A percentile compares a stretch with the other conserved stretches of the same genome.
phyloP scores from a whole-genome alignment of 495 filamentous ascomycete species.

The Lophium mytilinum region DNA sequence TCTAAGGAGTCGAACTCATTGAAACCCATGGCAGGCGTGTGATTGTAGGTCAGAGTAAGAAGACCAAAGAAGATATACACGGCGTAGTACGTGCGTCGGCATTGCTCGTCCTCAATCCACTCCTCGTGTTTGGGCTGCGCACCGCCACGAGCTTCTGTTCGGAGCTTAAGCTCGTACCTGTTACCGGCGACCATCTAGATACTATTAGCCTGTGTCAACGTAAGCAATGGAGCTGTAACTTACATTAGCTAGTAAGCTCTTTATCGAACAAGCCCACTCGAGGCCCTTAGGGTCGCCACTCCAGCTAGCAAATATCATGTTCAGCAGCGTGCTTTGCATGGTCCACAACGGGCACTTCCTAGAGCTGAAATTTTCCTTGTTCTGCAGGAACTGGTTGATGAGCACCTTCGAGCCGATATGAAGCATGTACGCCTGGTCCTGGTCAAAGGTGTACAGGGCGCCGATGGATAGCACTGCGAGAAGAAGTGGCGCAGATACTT shows the following conservation, averaged over 20 bases:
- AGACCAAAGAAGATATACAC: constrained; percentile 99
- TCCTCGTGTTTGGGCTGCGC: constrained; percentile 70
- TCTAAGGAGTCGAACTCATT: constrained; percentile 93
- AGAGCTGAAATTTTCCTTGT: constrained; percentile 98
- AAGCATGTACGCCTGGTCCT: constrained; percentile 91
- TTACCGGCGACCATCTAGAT: constrained; percentile 88
- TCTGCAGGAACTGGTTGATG: constrained; percentile 92
- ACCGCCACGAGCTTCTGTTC: constrained; percentile 79
- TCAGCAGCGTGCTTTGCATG: constrained; percentile 90
- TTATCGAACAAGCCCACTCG: constrained; percentile 98
- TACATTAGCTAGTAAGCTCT: constrained; percentile 86
- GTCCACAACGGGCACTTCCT: constrained; percentile 95
- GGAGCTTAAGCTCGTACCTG: constrained; percentile 87
- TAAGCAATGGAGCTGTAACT: constrained; percentile 12
- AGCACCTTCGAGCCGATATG: constrained; percentile 96
- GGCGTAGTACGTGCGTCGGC: constrained; percentile 95
- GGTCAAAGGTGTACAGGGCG: constrained; percentile 92
- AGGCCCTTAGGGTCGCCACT: constrained; percentile 95
- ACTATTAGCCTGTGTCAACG: constrained; percentile 2
- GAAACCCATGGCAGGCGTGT: constrained; percentile 94
- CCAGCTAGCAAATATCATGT: constrained; percentile 99
- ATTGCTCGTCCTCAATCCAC: constrained; percentile 96
- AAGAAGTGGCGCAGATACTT: constrained; percentile 69
- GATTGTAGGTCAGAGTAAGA: constrained; percentile 92
- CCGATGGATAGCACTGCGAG: constrained; percentile 93